These are phyloP conservation scores for Ceratobasidium sp. DNA, from an alignment of 1,284 basidiomycete species.

Conservation along the genomic window DNA sequence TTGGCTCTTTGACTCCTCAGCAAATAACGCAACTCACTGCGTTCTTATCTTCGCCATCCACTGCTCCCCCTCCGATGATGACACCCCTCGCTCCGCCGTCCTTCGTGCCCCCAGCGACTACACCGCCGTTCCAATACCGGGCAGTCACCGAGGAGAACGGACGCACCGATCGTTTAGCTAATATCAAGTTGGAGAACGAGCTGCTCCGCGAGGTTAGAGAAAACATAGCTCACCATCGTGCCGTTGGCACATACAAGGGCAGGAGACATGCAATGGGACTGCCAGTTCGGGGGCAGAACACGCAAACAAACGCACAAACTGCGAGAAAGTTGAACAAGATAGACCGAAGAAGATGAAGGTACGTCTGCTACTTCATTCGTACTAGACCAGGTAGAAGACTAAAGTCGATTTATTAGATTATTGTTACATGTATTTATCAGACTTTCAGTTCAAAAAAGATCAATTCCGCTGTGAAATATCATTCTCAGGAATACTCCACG, in stretches of 20 bases:
- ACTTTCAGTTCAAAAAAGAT: too few species aligned
- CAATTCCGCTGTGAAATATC: too few species aligned
- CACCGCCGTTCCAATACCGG: conserved; percentile 45
- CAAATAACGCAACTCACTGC: conserved; percentile 88
- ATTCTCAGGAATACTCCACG: conserved; percentile 18
- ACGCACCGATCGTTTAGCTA: conserved; percentile 67
- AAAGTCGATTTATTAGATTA: not conserved
- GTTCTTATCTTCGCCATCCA: conserved; percentile 85
- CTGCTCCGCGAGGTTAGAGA: conserved; percentile 80
- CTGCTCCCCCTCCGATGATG: conserved; percentile 67
- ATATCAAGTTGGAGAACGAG: conserved; percentile 84
- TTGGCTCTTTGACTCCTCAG: conserved; percentile 77
- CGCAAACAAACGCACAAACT: conserved; percentile 84
- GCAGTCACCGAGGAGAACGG: conserved; percentile 37
- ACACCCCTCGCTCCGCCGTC: conserved; percentile 68
- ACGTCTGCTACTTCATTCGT: not conserved
- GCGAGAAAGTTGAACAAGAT: conserved; percentile 86
- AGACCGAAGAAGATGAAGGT: conserved; percentile 58
- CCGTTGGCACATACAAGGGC: conserved; percentile 89
- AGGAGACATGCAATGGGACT: conserved; percentile 87
- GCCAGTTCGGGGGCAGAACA: conserved; percentile 91
- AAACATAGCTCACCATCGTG: conserved; percentile 89
- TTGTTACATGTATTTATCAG: conserved; percentile 5
- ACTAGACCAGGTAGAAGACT: not conserved
- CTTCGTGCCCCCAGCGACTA: conserved; percentile 46